phyloP scores from a whole-genome alignment of 1,284 basidiomycete species.

The Tetrapyrgos nigripes region DNA sequence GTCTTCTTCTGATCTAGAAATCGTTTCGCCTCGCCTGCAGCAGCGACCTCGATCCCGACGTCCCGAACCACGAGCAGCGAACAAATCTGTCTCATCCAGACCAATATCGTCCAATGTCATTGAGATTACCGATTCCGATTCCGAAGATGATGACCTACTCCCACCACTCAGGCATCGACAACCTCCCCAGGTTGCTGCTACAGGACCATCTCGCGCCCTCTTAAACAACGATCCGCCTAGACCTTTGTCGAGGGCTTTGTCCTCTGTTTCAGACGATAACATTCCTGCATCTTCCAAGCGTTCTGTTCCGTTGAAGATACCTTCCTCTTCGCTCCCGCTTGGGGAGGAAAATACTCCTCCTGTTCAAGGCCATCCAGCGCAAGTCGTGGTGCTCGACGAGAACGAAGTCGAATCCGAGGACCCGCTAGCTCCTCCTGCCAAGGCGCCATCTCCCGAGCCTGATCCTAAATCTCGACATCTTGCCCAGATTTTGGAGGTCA shows the following conservation, averaged over 20 bases:
- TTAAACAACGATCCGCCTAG: not conserved
- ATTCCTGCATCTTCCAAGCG: not conserved
- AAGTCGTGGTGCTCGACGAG: not conserved
- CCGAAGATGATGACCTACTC: slow-evolving; percentile 6
- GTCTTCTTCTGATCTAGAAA: slow-evolving; percentile 1
- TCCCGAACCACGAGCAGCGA: not conserved
- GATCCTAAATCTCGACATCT: slow-evolving; percentile 31
- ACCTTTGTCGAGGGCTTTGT: not conserved
- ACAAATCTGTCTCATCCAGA: not conserved
- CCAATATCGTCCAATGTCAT: not conserved
- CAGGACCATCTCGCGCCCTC: not conserved
- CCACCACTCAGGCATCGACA: not conserved
- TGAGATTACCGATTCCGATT: slow-evolving; percentile 14
- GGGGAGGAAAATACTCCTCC: slow-evolving; percentile 35
- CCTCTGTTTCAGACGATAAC: slow-evolving; percentile 6
- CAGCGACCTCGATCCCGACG: not conserved
- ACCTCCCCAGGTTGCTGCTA: not conserved
- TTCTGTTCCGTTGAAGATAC: not conserved
- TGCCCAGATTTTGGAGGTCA: slow-evolving; percentile 64
- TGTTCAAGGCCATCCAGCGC: not conserved
- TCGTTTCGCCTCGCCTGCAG: not conserved
- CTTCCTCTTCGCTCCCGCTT: slow-evolving; percentile 31
- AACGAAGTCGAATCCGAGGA: slow-evolving; percentile 8
- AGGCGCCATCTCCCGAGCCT: slow-evolving; percentile 5
- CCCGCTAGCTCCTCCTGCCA: not conserved